Evolutionary conservation across 2,329 filamentous ascomycete genomes (phyloP), one percentile per base, ranked within the genome.

Genomic region (Microcyclospora pomicola): DNA sequence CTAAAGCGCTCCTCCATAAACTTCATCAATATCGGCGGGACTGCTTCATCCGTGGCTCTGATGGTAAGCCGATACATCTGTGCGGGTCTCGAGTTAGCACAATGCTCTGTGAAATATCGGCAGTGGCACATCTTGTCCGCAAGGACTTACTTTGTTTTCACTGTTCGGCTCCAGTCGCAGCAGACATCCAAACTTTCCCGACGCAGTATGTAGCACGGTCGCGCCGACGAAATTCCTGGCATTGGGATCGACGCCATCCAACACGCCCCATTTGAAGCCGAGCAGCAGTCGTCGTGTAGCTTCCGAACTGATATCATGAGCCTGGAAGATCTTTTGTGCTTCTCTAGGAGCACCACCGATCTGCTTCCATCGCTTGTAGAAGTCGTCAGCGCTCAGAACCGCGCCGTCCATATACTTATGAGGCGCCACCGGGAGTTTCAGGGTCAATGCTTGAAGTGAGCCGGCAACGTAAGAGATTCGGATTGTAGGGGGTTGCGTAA

Each of bases 291-390:
- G 74, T 35, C 77, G 67, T 33, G 92, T 80, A 49, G 83, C 86
- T 2, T 66, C 63, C 41, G 82, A 75, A 42, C 71, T 81, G 44
- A 92, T 73, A 45, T 80, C 77, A 10, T 69, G 68, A 12, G 68
- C 69, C 39, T 72, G 69, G 59, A 98, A 92, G 27, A 96, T 85
- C 34, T 73, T 73, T 59, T 98, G 91, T 0, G 83, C 79, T 60
- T 98, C 92, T 24, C 92, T 75, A 1, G 87, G 80, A 2, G 76
- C 75, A 5, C 82, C 85, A 10, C 91, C 91, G 51, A 98, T 96
- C 63, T 98, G 91, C 69, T 94, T 92, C 91, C 91, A 98, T 36
- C 92, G 73, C 69, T 92, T 95, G 73, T 98, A 98, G 63, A 96
- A 98, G 56, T 98, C 91, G 37, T 98, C 91, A 0, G 80, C 77